Base-by-base conservation (phyloP, 2,329 filamentous ascomycete genomes). In the Penicillium sp. region DNA sequence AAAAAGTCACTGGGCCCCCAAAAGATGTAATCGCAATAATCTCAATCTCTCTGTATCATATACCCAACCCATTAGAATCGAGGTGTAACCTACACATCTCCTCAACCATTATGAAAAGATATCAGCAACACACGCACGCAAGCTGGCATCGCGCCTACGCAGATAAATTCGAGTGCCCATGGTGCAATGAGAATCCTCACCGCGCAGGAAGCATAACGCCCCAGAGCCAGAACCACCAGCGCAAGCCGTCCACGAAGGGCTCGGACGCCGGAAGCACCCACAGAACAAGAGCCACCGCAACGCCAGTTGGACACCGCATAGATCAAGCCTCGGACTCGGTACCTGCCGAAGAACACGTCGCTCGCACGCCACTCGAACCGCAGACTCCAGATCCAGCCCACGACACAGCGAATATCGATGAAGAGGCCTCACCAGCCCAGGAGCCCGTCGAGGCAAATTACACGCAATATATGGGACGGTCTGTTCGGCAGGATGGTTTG, bases 71-170 rank as follows among this genome's bases (percentile, higher is more conserved):
- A 10, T 26, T 23, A 23, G 23, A 23, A 23, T 23, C 23, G 3
- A 23, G 23, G 23, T 23, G 23, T 26, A 47, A 16, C 18, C 29
- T 11, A 14, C 26, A 18, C 32, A 50, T 18, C 14, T 18, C 30
- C 18, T 32, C 51, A 35, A 32, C 2, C 32, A 38, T 7, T 29
- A 54, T 54, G 51, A 54, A 14, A 26, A 49, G 51, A 50, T 54
- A 50, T 13, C 51, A 54, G 14, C 51, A 54, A 39, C 51, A 54
- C 7, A 54, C 51, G 1, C 51, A 54, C n/a, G 46, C 51, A 32
- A 54, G 51, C 27, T 54, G 51, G 51, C 51, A 54, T 19, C 46
- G 26, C 26, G 46, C 46, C 51, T 34, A 50, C 40, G 40, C 32
- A 16, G 51, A 16, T 14, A 54, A 50, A 32, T 35, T 41, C 45